Evolutionary conservation across 352 stramenopile species (phyloP).

Genomic region (Pythium aquatile): DNA sequence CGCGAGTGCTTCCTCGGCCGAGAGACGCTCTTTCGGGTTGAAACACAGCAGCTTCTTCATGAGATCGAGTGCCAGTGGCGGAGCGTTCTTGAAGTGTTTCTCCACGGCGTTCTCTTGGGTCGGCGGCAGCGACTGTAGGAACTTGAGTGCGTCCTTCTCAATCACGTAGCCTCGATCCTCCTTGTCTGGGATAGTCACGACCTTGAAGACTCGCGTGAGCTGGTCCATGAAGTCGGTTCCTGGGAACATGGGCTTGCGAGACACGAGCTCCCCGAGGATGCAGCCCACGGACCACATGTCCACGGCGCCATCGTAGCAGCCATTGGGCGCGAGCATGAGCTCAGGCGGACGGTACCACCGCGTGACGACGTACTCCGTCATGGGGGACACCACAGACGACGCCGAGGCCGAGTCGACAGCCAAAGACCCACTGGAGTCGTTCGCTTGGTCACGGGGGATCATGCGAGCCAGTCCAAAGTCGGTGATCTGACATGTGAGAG

Average conservation of each 20-base stretch:
- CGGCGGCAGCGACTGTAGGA: constrained; percentile 67
- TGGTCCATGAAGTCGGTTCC: constrained; percentile 86
- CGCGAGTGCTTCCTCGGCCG: constrained; percentile 82
- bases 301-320: constrained; percentile 85
- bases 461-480: constrained; percentile 93
- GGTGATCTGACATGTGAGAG: constrained; percentile 59
- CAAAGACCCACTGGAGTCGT: constrained; percentile 20
- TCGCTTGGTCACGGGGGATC: constrained; percentile 54
- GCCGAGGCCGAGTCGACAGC: constrained; percentile 14
- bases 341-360: constrained; percentile 91
- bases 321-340: constrained; percentile 90
- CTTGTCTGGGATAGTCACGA: constrained; percentile 66
- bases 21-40: constrained; percentile 90
- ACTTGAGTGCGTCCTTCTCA: constrained; percentile 84
- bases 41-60: constrained; percentile 89
- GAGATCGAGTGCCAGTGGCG: constrained; percentile 66
- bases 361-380: constrained; percentile 91
- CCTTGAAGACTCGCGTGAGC: constrained; percentile 76
- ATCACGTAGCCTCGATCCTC: constrained; percentile 68
- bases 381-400: constrained; percentile 48
- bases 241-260: constrained; percentile 75
- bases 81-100: constrained; percentile 44
- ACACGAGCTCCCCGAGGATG: constrained; percentile 93
- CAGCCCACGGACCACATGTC: constrained; percentile 88
- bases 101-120: constrained; percentile 56